Evolutionary conservation across 169 alveolate species (phyloP).

Genomic region (Babesia sp.): DNA sequence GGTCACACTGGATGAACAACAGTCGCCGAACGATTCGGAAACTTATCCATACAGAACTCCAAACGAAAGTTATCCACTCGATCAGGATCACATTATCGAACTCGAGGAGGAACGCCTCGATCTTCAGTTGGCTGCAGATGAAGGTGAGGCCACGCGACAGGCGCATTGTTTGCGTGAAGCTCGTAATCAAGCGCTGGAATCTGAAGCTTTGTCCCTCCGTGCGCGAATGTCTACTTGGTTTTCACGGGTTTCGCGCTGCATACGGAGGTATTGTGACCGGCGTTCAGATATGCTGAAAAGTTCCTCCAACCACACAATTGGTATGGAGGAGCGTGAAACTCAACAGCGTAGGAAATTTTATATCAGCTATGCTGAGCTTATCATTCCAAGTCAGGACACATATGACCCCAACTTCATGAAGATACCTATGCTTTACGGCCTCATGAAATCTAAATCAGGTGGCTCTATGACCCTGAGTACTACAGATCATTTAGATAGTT

Average conservation of each 20-base stretch:
- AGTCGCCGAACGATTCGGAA: background rate
- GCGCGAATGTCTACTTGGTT: slow-evolving; percentile 4
- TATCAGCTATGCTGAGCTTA: slow-evolving; percentile 58
- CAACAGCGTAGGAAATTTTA: slow-evolving; percentile 31
- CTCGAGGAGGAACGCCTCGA: slow-evolving; percentile 32
- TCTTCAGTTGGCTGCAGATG: slow-evolving; percentile 19
- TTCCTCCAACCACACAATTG: background rate
- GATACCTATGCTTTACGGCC: slow-evolving; percentile 42
- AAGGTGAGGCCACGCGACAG: slow-evolving; percentile 6
- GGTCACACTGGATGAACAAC: background rate
- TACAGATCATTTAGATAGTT: background rate
- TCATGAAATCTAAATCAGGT: background rate
- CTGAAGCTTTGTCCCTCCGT: background rate
- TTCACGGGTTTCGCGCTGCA: background rate
- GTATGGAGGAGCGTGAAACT: slow-evolving; percentile 1
- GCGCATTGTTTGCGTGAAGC: background rate
- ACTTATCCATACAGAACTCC: background rate
- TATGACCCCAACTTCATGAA: slow-evolving; percentile 54
- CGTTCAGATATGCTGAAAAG: background rate
- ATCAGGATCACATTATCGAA: slow-evolving; percentile 28
- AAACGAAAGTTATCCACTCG: slow-evolving; percentile 2
- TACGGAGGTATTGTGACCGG: slow-evolving; percentile 11
- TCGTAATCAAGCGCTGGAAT: background rate
- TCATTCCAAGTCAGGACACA: slow-evolving; percentile 48
- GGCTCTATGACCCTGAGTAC: background rate